Evolutionary conservation across 225 moss, liverwort and hornwort species (phyloP), one percentile per base, ranked within the genome.

Genomic region (Bryum argenteum): DNA sequence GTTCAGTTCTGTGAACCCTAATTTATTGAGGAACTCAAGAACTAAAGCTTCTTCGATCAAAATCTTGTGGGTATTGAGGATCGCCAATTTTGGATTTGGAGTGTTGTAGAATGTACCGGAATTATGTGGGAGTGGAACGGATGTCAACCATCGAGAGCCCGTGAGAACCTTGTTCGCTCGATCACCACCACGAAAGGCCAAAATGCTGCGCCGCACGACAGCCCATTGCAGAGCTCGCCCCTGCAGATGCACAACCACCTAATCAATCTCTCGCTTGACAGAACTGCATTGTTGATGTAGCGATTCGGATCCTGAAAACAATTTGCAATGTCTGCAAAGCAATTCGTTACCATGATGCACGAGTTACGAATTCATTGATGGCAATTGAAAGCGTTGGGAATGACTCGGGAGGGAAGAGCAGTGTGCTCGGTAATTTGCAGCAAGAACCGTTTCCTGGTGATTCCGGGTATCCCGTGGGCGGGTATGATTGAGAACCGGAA

Each of bases 221-320:
- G 50, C 14, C 71, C 79, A 77, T 33, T 44, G 76, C 71, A 71
- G 11, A 70, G 53, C 16, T 76, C 71, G 76, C 50, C 76, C 71
- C 80, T 80, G 62, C 41, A 62, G 17, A 26, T 47, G 38, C 16
- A 28, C 10, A 75, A 61, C 22, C 33, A 9, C 18, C 15, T 39
- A 54, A 61, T 64, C 47, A 65, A 73, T 37, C 37, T 65, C 70
- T 5, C 20, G 15, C 16, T 15, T 11, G n/a, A 44, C 14, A 67
- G 23, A 71, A 59, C 26, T 24, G 15, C 51, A 33, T 9, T 58
- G 1, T 3, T 33, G 9, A 33, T 33, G 33, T 33, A 33, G 33
- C 33, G 33, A 33, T 33, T 33, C 33, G 7, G 8, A 58, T 9
- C 5, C 10, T 0, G 4, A 9, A 69, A 38, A 11, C 1, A 5